Evolutionary conservation across 305 asterid species (phyloP), one percentile per base, ranked within the genome.

Genomic region (Solanum hybrid): DNA sequence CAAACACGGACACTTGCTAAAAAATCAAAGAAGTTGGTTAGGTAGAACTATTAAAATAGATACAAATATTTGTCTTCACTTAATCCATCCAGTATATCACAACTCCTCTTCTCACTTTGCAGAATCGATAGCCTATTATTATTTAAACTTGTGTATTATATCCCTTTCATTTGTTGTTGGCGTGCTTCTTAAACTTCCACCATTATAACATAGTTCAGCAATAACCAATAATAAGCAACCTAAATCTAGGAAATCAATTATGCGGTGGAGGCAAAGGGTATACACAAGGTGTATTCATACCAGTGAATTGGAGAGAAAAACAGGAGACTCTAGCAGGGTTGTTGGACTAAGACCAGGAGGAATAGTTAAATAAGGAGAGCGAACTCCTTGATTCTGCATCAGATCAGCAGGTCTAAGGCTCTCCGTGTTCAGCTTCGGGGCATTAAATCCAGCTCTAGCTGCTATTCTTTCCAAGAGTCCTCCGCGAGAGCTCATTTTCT

Each of bases 341-440:
- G 98, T 92, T 7, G 99, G 99, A 93, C 98, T 97, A 82, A 95
- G 95, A 87, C 98, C 99, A 13, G 99, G 94, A 90, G 99, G 96
- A 89, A 97, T 94, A 7, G 96, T 94, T 92, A 97, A 88, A 94
- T 91, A 95, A 42, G 96, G 97, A 87, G 98, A 95, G 45, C 88
- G 94, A 81, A 94, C 93, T 75, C 94, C 97, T 37, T 93, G 93
- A 85, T 90, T 93, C 89, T 93, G 92, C 38, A 95, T 92, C 85
- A 93, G 92, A 88, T 93, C 94, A 15, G 93, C 90, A 78, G 96
- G 92, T 86, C 95, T 95, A 88, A 96, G 94, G 91, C 93, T 93
- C 88, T 94, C 97, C 1, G 97, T 95, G 92, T 95, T 94, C 93
- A 97, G 89, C 92, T 95, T 93, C 13, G 99, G 99, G 90, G 98